Evolutionary conservation across 768 basidiomycete genomes (phyloP).

Genomic region (Hericium rajendrae): DNA sequence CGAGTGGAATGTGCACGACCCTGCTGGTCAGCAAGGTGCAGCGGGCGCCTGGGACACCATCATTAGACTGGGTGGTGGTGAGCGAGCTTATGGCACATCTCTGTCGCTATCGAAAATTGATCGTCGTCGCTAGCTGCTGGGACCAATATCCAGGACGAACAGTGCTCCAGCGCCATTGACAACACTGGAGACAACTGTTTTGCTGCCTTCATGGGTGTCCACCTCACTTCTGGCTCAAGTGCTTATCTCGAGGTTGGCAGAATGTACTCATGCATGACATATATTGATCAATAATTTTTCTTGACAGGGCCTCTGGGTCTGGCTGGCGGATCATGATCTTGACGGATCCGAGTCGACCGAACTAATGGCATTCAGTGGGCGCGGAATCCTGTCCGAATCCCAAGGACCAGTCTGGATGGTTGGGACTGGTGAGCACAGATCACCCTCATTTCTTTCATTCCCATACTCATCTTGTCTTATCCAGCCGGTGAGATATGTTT

Average conservation of each 20-base stretch:
- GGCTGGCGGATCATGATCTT: conserved; percentile 74
- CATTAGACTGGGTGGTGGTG: conserved; percentile 21
- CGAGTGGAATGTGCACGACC: conserved; percentile 46
- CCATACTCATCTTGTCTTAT: no score
- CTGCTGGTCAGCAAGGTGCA: conserved; percentile 37
- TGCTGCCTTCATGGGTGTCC: conserved; percentile 57
- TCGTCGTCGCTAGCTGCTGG: conserved; percentile 17
- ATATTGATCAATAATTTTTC: background rate
- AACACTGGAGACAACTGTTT: conserved; percentile 33
- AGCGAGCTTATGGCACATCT: background rate
- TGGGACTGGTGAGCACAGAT: conserved; percentile 41
- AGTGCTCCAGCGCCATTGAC: conserved; percentile 25
- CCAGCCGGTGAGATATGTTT: no score
- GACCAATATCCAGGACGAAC: conserved; percentile 21
- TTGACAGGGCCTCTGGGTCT: conserved; percentile 62
- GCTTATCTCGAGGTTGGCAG: conserved; percentile 49
- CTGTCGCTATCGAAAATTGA: background rate
- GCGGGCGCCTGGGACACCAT: conserved; percentile 46
- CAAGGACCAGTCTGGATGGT: conserved; percentile 76
- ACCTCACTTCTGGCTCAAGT: conserved; percentile 35
- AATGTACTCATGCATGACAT: background rate
- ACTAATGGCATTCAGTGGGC: conserved; percentile 44
- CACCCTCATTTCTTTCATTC: no score
- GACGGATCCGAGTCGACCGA: conserved; percentile 42
- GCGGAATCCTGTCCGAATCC: conserved; percentile 74